Conservation (phyloP, 805 yeast species). For the Wickerhamomyces mucosus region DNA sequence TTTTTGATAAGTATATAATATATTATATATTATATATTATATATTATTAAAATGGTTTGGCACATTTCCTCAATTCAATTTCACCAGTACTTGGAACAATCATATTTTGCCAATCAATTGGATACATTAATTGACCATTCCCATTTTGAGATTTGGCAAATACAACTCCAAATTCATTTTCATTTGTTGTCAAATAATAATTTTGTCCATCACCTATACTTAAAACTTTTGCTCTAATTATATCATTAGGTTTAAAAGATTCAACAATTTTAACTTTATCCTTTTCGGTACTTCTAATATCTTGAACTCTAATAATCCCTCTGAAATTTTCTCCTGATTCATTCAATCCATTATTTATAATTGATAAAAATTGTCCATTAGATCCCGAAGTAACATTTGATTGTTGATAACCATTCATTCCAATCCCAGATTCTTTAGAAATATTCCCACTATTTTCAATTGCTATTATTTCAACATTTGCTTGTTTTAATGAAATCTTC, state of each 20-base stretch:
- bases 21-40: too few relatives aligned
- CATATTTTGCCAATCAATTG: constrained; percentile 96
- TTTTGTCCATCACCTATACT: constrained; percentile 92
- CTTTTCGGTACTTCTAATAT: constrained; percentile 82
- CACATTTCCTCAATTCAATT: constrained; percentile 78
- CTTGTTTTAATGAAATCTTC: constrained; percentile 58
- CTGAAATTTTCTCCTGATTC: constrained; percentile 85
- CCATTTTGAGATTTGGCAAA: constrained; percentile 65
- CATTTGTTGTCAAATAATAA: constrained; percentile 82
- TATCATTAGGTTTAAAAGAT: constrained; percentile 85
- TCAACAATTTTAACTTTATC: constrained; percentile 76
- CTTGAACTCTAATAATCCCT: constrained; percentile 80
- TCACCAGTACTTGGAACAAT: constrained; percentile 65
- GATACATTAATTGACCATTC: constrained; percentile 72
- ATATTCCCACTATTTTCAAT: constrained; percentile 56
- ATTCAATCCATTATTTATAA: constrained; percentile 35
- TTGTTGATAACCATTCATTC: constrained; percentile 39
- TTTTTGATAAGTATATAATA: too few relatives aligned
- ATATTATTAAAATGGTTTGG: constrained; percentile 56
- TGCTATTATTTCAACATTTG: constrained; percentile 64
- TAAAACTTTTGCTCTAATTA: constrained; percentile 70
- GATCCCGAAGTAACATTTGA: constrained; percentile 46
- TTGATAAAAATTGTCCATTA: constrained; percentile 34
- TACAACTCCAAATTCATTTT: constrained; percentile 88
- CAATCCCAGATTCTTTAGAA: constrained; percentile 55